Evolutionary conservation across 225 moss, liverwort and hornwort species (phyloP).

Genomic region (Polytrichum formosum): DNA sequence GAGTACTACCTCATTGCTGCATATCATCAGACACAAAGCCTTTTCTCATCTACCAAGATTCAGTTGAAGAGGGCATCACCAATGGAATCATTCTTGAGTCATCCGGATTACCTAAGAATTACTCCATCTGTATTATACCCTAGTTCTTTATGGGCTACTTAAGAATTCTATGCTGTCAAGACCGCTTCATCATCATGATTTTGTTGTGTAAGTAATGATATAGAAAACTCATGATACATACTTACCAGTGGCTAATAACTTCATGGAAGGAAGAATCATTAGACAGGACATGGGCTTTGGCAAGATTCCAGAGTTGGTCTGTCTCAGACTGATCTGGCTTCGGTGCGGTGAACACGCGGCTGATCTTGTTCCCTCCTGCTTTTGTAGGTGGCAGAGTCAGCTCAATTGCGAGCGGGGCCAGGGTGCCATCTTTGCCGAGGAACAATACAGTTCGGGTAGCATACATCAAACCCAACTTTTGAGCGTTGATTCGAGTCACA

Average conservation of each 20-base stretch:
- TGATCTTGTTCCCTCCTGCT: constrained; percentile 15
- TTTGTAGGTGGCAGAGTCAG: constrained; percentile 31
- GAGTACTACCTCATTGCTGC: too few species aligned
- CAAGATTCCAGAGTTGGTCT: constrained; percentile 46
- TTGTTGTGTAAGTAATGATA: too few species aligned
- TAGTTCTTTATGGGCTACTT: too few species aligned
- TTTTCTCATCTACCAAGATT: too few species aligned
- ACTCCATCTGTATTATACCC: too few species aligned
- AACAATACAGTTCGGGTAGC: constrained; percentile 52
- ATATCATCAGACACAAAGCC: too few species aligned
- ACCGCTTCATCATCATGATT: too few species aligned
- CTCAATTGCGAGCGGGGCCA: constrained; percentile 48
- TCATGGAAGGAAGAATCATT: constrained; percentile 41
- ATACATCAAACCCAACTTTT: constrained; percentile 29
- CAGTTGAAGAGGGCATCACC: too few species aligned
- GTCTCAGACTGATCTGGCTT: constrained; percentile 12
- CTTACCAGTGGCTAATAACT: constrained; percentile 61
- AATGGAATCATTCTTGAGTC: too few species aligned
- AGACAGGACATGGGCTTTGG: constrained; percentile 42
- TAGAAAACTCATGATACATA: too few species aligned
- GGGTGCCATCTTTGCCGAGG: constrained; percentile 20
- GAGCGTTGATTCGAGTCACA: constrained; percentile 47
- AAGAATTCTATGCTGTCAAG: too few species aligned
- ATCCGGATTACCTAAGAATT: too few species aligned
- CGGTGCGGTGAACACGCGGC: constrained; percentile 44